Conservation (phyloP, 495 filamentous ascomycete genomes). For the Niebla homalea region DNA sequence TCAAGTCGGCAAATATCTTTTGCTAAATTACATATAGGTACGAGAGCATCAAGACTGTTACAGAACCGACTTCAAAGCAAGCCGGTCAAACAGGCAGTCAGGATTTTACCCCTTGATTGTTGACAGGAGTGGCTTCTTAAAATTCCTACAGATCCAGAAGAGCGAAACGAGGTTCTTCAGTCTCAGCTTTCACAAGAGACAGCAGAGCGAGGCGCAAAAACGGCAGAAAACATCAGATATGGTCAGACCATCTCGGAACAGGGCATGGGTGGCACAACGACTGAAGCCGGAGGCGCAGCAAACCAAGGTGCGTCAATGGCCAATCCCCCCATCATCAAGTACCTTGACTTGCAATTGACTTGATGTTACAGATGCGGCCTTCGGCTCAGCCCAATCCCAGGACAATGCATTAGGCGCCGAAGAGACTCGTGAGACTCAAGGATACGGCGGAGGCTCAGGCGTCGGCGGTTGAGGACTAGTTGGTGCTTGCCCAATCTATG, state of each 20-base stretch:
- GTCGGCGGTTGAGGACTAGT: constrained; percentile 37
- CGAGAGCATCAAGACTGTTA: constrained; percentile 41
- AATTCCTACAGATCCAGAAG: no score
- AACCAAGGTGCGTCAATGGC: constrained; percentile 12
- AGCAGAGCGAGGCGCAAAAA: constrained; percentile 24
- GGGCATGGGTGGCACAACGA: constrained; percentile 28
- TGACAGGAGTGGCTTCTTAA: no score
- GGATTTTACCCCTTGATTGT: not conserved
- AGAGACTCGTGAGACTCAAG: constrained; percentile 40
- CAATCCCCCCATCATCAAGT: not conserved
- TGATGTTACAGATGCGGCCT: constrained; percentile 3
- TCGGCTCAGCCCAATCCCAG: constrained; percentile 15
- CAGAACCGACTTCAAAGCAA: constrained; percentile 36
- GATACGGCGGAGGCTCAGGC: constrained; percentile 45
- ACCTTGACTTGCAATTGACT: not conserved
- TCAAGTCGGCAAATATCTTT: not conserved
- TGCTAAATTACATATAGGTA: constrained; percentile 32
- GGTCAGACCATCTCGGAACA: constrained; percentile 32
- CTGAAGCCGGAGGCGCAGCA: constrained; percentile 15
- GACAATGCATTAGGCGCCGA: constrained; percentile 23
- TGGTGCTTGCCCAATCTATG: constrained; percentile 6
- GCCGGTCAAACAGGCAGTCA: constrained; percentile 48
- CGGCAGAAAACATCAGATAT: constrained; percentile 37
- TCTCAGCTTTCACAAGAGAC: constrained; percentile 17
- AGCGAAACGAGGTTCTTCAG: not conserved